Base-by-base conservation (phyloP, 2,329 filamentous ascomycete species). In the Drechslerella dactyloides region DNA sequence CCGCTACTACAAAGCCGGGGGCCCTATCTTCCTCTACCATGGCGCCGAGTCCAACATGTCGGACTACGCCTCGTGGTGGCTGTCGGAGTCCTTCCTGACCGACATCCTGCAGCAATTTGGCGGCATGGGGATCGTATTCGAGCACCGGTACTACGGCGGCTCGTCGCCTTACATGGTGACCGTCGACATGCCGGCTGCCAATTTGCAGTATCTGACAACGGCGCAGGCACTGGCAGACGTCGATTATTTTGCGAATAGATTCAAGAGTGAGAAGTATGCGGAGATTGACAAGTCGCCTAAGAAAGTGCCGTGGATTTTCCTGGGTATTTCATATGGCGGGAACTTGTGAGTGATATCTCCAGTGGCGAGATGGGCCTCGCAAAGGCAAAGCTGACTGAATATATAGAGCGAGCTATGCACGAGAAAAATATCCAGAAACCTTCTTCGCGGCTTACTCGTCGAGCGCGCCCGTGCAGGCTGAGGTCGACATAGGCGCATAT, bases 401-500 rank as follows among this genome's bases (percentile, higher is more conserved):
- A 15, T n/a, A 63, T 53, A 66, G 65, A 10, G 65, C 21, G n/a
- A 63, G 24, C 10, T 57, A 61, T 19, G 15, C 65, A 27, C 56
- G 68, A 52, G 35, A 59, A 37, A 57, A 59, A 19, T 72, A 82
- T 55, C 80, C 80, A 1, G 79, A 81, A 1, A 80, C 78, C 3
- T 79, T 82, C 33, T 80, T 78, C 53, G 80, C 80, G 1, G 76
- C 81, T 0, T 81, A 75, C 72, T 77, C 81, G 1, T 81, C 81
- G 0, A 81, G 80, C 0, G 80, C 81, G 6, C 81, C 81, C 0
- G 80, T 83, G 0, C 77, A 85, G 74, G 82, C 83, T 1, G 78
- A 77, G 3, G 74, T 82, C n/a, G 80, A 84, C 65, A 83, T 84
- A 81, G 81, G 80, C n/a, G 77, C 80, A 21, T 85, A 84, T 75